A percentile compares a stretch with the other conserved stretches of the same genome.
Evolutionary conservation across 1,139 yeast species (phyloP).

Genomic region (Pichia sp.): DNA sequence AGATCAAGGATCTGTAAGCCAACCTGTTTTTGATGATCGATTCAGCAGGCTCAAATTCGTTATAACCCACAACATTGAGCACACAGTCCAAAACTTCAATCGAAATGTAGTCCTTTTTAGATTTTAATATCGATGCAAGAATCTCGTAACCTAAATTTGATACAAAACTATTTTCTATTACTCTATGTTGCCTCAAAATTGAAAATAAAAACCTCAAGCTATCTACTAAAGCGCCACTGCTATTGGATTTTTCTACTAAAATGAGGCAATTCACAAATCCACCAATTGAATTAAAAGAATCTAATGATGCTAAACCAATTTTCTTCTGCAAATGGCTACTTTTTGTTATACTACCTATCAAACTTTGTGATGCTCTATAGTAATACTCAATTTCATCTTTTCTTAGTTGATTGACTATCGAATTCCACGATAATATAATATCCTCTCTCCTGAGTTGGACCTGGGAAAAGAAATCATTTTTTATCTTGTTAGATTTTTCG

Average conservation of each 20-base stretch:
- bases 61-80: slow-evolving; percentile 44
- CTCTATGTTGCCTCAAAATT: slow-evolving; percentile 30
- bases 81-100: slow-evolving; percentile 38
- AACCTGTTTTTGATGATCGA: slow-evolving; percentile 42
- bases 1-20: slow-evolving; percentile 43
- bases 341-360: neutral
- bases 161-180: slow-evolving; percentile 36
- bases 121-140: slow-evolving; percentile 38
- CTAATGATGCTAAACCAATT: slow-evolving; percentile 27
- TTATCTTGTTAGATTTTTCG: neutral
- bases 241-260: slow-evolving; percentile 33
- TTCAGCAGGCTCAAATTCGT: slow-evolving; percentile 37
- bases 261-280: slow-evolving; percentile 34
- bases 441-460: neutral
- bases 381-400: neutral
- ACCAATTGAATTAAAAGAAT: slow-evolving; percentile 37
- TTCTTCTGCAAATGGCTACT: slow-evolving; percentile 11
- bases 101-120: slow-evolving; percentile 33
- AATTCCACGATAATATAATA: neutral
- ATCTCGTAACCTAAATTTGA: slow-evolving; percentile 40
- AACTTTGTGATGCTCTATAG: neutral
- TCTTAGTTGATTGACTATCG: neutral
- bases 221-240: slow-evolving; percentile 25
- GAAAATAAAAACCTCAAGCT: slow-evolving; percentile 33
- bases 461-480: neutral